Evolutionary conservation across 2,329 filamentous ascomycete genomes (phyloP), one percentile per base, ranked within the genome.

Genomic region (Epichloe bromicola): DNA sequence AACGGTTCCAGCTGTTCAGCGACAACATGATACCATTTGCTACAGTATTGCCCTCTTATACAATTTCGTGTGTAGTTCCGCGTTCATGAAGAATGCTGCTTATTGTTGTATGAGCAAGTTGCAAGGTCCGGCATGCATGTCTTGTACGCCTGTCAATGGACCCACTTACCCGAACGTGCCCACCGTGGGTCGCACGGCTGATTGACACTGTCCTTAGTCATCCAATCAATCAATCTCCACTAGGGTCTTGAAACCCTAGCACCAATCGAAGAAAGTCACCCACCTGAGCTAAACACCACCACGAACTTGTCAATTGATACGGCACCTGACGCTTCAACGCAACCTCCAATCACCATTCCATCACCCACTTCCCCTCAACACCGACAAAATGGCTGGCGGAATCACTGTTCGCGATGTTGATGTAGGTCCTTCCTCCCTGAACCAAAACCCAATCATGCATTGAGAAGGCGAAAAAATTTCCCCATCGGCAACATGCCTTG

Each of bases 391-490:
- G 86, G 74, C 76, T 70, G 80, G 84, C 73, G 86, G 85, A 73
- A 79, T 88, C 71, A 80, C 76, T 65, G 86, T 91, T 74, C 85
- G 86, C 75, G 86, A 90, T 76, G 86, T 90, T 71, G 84, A 87
- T 80, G 83, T 86, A 82, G 74, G 81, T 81, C 54, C 57, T 63
- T 81, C 53, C 57, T 63, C 59, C 65, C 58, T 64, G 59, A 65
- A 57, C 50, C 34, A 34, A 48, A 30, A 30, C 17, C 19, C 42
- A 42, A 39, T 26, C 2, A 46, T 41, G 40, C 19, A 26, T n/a
- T 26, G 34, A 45, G 50, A 44, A 15, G 30, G 19, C 23, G 4
- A 20, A 15, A 48, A 33, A 23, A 12, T 8, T 23, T 10, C 12
- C 20, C n/a, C 30, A 10, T 33, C 8, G 20, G 11, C 19, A 3